Base-by-base conservation (phyloP, 768 basidiomycete species). In the Cystobasidium ongulense region DNA sequence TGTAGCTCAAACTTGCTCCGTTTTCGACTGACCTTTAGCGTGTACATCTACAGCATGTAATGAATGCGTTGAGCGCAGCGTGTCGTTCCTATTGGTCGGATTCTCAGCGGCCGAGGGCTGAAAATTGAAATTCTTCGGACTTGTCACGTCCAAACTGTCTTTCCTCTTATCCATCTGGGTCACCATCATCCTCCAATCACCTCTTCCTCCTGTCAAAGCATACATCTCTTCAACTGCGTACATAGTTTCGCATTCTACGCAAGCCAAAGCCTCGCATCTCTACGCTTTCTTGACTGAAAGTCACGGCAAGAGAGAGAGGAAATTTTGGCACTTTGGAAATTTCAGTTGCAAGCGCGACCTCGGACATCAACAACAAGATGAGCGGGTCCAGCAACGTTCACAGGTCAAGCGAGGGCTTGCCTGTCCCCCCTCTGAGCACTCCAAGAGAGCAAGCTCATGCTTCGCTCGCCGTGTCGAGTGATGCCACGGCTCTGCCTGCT, bases 401-500 rank as follows among this genome's bases (percentile, higher is more conserved):
- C 31, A 64, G 39, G 31, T 27, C 25, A 41, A 64, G 33, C 63
- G 41, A 38, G 18, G 63, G 63, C 63, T 36, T 64, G 36, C 38
- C 63, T 41, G 27, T 64, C 13, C 43, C 36, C 11, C 33, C 27
- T 38, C 43, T 46, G 15, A 64, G 63, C 27, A 39, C 33, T 29
- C 36, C 36, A 39, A 8, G 27, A 4, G 52, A 71, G 68, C 29
- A 36, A 18, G 68, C 68, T 10, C 50, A 59, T n/a, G 54, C 68
- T 29, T 71, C 68, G 11, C 54, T 39, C 18, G 68, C 68, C 35
- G 36, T 46, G 11, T 71, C 68, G 54, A 46, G 68, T 38, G 68
- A 71, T 59, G 68, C 68, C 13, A 38, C 68, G 8, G 52, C 68
- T 36, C 54, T 71, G 25, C 68, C 68, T 7, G 68, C 68, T 36